Evolutionary conservation across 2,329 filamentous ascomycete species (phyloP), one percentile per base, ranked within the genome.

Genomic region (Aspergillus brunneoviolaceus): DNA sequence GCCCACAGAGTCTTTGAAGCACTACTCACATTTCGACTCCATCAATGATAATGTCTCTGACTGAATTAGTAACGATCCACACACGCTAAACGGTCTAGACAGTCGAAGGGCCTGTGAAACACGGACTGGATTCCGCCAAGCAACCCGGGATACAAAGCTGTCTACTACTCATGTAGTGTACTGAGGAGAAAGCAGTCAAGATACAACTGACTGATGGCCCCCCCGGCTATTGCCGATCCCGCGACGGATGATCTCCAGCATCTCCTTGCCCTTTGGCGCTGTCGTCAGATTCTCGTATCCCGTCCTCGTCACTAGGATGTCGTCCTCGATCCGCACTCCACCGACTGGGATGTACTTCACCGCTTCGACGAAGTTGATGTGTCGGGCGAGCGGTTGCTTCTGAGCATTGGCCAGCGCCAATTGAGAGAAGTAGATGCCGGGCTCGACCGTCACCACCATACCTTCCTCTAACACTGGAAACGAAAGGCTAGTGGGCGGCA

Each of bases 211-310:
- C 35, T 33, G 42, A 35, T 55, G 52, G 47, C 47, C 33, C 47
- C 21, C 29, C 53, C 33, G 53, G 52, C 56, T 57, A 55, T 63
- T 57, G 57, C 62, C 62, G 59, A 65, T 62, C 63, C 59, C 59
- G 57, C 62, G 49, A 57, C 73, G 71, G 62, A 79, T 77, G 50
- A 78, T 73, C 51, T 75, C 71, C 51, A 79, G 65, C 70, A 77
- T 77, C 55, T 80, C 82, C 3, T 87, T 81, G 58, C 89, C 87
- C 74, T 92, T 92, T 5, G 86, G 82, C 4, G 87, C 87, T 12
- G 85, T 86, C 0, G 90, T 93, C 65, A 93, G 72, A 72, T 93
- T 93, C 70, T 90, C 85, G 62, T 84, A 85, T 5, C 90, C 89
- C 23, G 80, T 80, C 53, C 84, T 81, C 0, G 89, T 92, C 62